Percentiles rank a stretch among this genome's conserved stretches.
phyloP scores from a whole-genome alignment of 1,284 basidiomycete genomes.

The Ceratobasidium sp. region DNA sequence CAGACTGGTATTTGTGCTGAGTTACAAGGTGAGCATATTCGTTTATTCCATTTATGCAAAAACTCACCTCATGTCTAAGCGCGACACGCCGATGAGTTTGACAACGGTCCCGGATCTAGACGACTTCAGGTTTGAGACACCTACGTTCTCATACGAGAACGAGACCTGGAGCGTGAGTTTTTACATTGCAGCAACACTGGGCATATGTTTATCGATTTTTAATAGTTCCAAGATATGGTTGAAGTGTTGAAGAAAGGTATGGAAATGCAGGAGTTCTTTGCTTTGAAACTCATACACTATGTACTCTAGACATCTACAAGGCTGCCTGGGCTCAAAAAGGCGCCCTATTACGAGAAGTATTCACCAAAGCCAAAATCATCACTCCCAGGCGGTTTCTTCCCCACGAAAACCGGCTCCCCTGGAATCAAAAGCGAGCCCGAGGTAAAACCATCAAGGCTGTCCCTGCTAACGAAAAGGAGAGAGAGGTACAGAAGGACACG shows the following conservation, averaged over 20 bases:
- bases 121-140: constrained; percentile 62
- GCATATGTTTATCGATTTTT: background rate
- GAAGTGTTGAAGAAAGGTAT: constrained; percentile 55
- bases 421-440: constrained; percentile 30
- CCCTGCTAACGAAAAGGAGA: background rate
- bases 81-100: constrained; percentile 59
- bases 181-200: background rate
- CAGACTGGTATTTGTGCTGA: constrained; percentile 53
- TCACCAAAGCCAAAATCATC: constrained; percentile 44
- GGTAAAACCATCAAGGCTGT: constrained; percentile 17
- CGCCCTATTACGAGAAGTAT: constrained; percentile 45
- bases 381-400: constrained; percentile 40
- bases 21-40: constrained; percentile 58
- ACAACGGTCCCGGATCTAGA: constrained; percentile 56
- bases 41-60: background rate
- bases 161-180: constrained; percentile 83
- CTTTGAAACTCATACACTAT: background rate
- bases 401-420: constrained; percentile 18
- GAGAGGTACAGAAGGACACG: background rate
- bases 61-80: constrained; percentile 47
- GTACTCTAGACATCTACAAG: constrained; percentile 35
- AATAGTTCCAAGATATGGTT: constrained; percentile 82
- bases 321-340: constrained; percentile 47
- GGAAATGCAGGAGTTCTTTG: background rate
- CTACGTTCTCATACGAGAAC: constrained; percentile 79